Conservation (phyloP, 2,329 filamentous ascomycete species). For the Neofusicoccum kwambonambiense region DNA sequence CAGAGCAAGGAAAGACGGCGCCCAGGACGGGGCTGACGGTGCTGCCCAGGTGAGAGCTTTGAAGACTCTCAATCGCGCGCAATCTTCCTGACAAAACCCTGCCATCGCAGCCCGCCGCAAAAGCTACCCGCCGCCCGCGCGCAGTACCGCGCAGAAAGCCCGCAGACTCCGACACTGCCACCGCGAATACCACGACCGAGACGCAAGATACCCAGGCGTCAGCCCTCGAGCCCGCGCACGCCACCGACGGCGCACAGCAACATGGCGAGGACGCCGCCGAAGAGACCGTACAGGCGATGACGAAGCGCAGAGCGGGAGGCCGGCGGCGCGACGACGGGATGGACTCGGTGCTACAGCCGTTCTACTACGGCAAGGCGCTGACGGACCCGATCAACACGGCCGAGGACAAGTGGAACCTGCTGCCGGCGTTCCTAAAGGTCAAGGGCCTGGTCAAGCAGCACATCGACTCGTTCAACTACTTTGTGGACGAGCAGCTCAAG, state of each 20-base stretch:
- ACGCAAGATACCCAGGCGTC: background rate
- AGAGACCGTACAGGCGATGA: background rate
- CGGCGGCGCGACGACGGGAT: conserved; percentile 49
- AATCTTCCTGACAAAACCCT: background rate
- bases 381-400: conserved; percentile 70
- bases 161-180: background rate
- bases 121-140: conserved; percentile 9
- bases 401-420: conserved; percentile 91
- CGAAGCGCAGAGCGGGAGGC: conserved; percentile 20
- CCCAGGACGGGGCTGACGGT: background rate
- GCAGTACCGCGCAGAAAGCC: conserved; percentile 18
- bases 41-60: conserved; percentile 1
- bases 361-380: conserved; percentile 66
- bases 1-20: conserved; percentile 10
- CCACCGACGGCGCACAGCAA: background rate
- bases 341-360: conserved; percentile 65
- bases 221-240: background rate
- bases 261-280: background rate
- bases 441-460: conserved; percentile 97
- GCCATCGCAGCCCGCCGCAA: conserved; percentile 10
- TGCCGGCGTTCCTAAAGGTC: conserved; percentile 97
- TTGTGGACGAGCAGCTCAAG: conserved; percentile 93
- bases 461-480: conserved; percentile 98
- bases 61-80: background rate
- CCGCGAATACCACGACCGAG: background rate